Conservation (phyloP, 148 eudicot species). For the Amaranthus hypochondriacus region DNA sequence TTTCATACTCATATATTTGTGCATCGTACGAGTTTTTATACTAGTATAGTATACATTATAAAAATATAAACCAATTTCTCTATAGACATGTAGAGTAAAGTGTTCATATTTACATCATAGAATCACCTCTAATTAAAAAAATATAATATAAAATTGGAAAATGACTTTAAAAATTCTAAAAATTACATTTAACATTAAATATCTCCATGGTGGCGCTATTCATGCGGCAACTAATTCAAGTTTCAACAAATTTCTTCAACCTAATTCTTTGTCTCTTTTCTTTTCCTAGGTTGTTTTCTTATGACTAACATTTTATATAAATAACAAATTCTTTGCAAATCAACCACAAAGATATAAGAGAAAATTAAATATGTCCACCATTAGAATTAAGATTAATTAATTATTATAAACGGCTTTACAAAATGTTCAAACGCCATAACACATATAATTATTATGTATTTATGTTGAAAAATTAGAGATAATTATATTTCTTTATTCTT, state of each 20-base stretch:
- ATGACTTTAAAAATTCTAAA: too few relatives aligned
- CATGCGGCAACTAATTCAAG: slow-evolving; percentile 5
- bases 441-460: too few relatives aligned
- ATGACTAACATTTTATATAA: background rate
- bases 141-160: background rate
- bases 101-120: too few relatives aligned
- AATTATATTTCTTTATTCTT: too few relatives aligned
- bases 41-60: too few relatives aligned
- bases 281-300: slow-evolving; percentile 13
- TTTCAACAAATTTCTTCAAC: slow-evolving; percentile 5
- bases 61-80: too few relatives aligned
- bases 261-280: slow-evolving; percentile 13
- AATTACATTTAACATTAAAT: background rate
- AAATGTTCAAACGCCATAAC: background rate
- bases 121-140: too few relatives aligned
- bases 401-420: slow-evolving; percentile 1
- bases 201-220: slow-evolving; percentile 5
- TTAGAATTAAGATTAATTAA: background rate
- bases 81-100: too few relatives aligned
- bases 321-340: background rate
- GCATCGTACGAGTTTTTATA: too few relatives aligned
- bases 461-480: too few relatives aligned
- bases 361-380: background rate
- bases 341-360: slow-evolving; percentile 12
- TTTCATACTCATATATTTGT: too few relatives aligned